Conservation (phyloP, 2,329 filamentous ascomycete genomes). For the Thelonectria rubi region DNA sequence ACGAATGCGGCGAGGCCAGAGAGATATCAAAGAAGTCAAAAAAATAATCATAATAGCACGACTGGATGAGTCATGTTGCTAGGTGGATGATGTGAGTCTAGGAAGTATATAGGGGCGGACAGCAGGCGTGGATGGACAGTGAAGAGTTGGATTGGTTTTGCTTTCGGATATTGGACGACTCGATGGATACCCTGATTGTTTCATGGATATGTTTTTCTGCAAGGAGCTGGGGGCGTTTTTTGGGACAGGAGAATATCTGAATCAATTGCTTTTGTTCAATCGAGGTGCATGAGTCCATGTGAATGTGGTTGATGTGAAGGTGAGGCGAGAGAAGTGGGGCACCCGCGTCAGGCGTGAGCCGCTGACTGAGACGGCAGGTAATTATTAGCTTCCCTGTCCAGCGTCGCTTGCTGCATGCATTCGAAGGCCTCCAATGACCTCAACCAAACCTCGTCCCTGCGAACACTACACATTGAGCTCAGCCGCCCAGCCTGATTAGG, state of each 20-base stretch:
- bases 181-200: conserved; percentile 40
- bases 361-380: not conserved
- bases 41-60: conserved; percentile 19
- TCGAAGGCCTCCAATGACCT: conserved; percentile 23
- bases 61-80: conserved; percentile 23
- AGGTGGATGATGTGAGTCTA: not conserved
- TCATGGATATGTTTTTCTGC: conserved; percentile 26
- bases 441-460: conserved; percentile 14
- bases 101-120: conserved; percentile 1
- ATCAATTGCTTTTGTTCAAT: no score
- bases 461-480: conserved; percentile 8
- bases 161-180: conserved; percentile 30
- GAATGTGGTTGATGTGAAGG: not conserved
- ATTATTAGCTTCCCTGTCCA: conserved; percentile 20
- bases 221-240: conserved; percentile 36
- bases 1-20: conserved; percentile 16
- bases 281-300: no score
- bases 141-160: conserved; percentile 25
- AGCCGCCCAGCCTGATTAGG: conserved; percentile 16
- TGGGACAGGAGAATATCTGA: conserved; percentile 3
- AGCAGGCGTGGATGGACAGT: not conserved
- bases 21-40: conserved; percentile 3
- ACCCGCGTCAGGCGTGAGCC: not conserved
- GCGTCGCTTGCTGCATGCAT: conserved; percentile 25
- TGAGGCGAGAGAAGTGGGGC: not conserved